Base-by-base conservation (phyloP, 106 monocot species). In the Dioscorea alata region DNA sequence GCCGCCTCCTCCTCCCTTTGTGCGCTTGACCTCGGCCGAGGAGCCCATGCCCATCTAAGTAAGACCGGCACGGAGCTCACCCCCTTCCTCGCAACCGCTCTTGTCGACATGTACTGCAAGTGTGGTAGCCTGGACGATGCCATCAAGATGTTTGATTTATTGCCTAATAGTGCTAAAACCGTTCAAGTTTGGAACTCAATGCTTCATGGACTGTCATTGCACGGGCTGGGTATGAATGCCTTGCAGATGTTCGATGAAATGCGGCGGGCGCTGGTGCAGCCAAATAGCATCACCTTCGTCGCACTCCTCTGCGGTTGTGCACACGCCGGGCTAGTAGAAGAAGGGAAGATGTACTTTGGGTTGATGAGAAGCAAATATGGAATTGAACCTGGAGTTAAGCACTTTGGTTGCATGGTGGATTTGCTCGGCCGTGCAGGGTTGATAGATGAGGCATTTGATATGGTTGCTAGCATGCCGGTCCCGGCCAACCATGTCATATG, bases 51-150 rank as follows among this genome's bases (percentile, higher is more conserved):
- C 49, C 51, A 25, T 8, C 19, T 59, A 0, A 21, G n/a, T 31
- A 82, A 77, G 70, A 69, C 24, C 13, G 31, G 58, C 50, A 33
- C 54, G 9, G 63, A 64, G 51, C 20, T 68, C n/a, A 25, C 69
- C 5, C 59, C 42, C 5, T 63, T 77, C n/a, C 21, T 77, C 7
- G 67, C 56, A 2, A 73, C 72, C 24, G 51, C 71, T 23, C 67
- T 82, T 14, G 54, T 80, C 14, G 75, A 75, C 59, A 80, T 75
- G 80, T 81, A 81, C 66, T 75, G 70, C 57, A 81, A 82, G 59
- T 69, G 73, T 51, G 73, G 82, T 25, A 49, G 63, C 49, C 32
- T 77, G 8, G 57, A 56, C 5, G 72, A 72, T 56, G 77, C 77
- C 1, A 21, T 50, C 12, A 42, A 13, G 17, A 31, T 82, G 33